Evolutionary conservation across 768 basidiomycete genomes (phyloP).

Genomic region (Filobasidium floriforme): DNA sequence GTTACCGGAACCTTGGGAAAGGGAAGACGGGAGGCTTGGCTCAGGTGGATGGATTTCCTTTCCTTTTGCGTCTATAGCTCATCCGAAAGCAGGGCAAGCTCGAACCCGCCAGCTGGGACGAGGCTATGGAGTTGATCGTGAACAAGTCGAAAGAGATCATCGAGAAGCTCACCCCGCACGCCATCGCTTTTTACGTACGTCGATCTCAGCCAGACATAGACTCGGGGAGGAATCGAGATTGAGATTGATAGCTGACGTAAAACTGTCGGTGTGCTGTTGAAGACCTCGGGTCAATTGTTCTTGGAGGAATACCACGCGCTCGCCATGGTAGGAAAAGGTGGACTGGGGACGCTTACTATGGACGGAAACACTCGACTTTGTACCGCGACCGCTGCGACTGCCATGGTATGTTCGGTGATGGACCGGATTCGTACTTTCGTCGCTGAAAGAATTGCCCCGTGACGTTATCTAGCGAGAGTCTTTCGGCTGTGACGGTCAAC

Average conservation of each 20-base stretch:
- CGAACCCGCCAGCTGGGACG: slow-evolving; percentile 28
- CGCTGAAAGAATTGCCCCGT: no score
- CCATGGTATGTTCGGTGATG: slow-evolving; percentile 20
- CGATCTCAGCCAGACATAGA: not conserved
- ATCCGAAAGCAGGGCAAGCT: slow-evolving; percentile 31
- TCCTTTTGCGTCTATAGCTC: slow-evolving; percentile 5
- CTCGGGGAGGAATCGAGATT: no score
- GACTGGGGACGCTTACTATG: slow-evolving; percentile 27
- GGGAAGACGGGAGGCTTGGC: no score
- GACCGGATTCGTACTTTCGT: not conserved
- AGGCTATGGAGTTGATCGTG: slow-evolving; percentile 29
- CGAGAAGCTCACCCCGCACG: slow-evolving; percentile 27
- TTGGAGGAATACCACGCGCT: slow-evolving; percentile 33
- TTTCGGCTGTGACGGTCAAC: slow-evolving; percentile 31
- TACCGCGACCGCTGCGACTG: slow-evolving; percentile 29
- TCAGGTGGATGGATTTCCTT: no score
- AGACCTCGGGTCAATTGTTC: slow-evolving; percentile 30
- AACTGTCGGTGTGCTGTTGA: not conserved
- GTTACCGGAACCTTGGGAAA: no score
- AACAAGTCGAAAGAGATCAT: slow-evolving; percentile 26
- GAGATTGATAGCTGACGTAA: not conserved
- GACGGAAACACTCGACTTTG: slow-evolving; percentile 32
- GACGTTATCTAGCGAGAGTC: slow-evolving; percentile 1
- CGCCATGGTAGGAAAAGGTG: slow-evolving; percentile 28
- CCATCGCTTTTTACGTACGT: slow-evolving; percentile 29